phyloP scores from a whole-genome alignment of 1,284 basidiomycete species.

The Boletellus sp. region DNA sequence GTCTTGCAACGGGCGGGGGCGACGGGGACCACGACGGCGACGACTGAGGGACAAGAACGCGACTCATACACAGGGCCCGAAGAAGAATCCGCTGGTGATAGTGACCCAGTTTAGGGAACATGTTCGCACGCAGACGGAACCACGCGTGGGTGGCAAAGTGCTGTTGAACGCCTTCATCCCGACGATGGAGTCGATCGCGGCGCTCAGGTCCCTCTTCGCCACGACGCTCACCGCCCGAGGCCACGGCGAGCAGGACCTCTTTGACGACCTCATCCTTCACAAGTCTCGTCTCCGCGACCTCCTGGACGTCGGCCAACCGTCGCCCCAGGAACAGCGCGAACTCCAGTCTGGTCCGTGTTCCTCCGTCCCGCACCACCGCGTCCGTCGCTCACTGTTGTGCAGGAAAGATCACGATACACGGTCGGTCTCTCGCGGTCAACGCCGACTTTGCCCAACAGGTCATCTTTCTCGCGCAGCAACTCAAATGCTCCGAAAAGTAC shows the following conservation, averaged over 20 bases:
- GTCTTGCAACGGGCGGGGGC: neutral
- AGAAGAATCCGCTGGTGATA: neutral
- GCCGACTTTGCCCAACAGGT: constrained; percentile 72
- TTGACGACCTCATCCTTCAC: constrained; percentile 67
- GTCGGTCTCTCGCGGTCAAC: constrained; percentile 63
- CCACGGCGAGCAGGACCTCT: constrained; percentile 67
- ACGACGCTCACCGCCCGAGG: constrained; percentile 39
- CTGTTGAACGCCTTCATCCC: neutral
- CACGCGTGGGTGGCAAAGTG: neutral
- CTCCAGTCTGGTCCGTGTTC: constrained; percentile 62
- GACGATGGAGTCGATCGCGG: constrained; percentile 43
- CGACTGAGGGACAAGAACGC: neutral
- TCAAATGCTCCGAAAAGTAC: constrained; percentile 75
- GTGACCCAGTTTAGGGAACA: neutral
- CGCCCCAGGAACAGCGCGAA: constrained; percentile 62
- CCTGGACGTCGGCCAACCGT: constrained; percentile 61
- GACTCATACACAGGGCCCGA: neutral
- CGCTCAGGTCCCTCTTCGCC: constrained; percentile 42
- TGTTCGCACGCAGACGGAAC: neutral
- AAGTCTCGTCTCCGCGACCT: constrained; percentile 58
- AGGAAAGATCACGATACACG: constrained; percentile 64
- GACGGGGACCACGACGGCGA: neutral
- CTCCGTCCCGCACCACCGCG: neutral
- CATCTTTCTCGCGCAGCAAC: constrained; percentile 70
- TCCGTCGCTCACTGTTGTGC: constrained; percentile 12